Conservation (phyloP, 768 basidiomycete genomes). For the Lepiota brunneoincarnata region DNA sequence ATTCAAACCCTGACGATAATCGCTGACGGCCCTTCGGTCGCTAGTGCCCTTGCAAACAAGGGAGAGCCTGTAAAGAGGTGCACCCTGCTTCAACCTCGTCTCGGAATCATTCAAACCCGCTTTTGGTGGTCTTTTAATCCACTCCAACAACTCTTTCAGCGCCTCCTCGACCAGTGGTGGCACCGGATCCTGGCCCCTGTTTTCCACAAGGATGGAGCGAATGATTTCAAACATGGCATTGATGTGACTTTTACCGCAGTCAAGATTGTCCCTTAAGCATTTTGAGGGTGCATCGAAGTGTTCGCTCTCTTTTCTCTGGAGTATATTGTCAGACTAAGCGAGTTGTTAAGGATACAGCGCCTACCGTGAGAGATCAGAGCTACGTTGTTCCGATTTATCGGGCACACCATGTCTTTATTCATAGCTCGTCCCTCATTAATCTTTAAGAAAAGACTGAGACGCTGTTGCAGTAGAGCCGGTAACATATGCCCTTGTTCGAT, state of each 20-base stretch:
- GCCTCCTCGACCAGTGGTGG: neutral
- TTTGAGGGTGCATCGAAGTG: neutral
- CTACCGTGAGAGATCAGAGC: neutral
- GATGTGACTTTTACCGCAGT: neutral
- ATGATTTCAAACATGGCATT: neutral
- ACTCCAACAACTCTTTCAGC: neutral
- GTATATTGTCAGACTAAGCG: neutral
- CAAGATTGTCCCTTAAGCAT: too few relatives aligned
- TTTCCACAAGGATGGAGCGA: too few relatives aligned
- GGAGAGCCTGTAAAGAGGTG: neutral
- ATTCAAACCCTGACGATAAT: too few relatives aligned
- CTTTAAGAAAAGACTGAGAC: neutral
- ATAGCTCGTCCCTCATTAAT: neutral
- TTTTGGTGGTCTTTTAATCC: neutral
- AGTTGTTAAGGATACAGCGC: neutral
- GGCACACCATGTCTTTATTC: neutral
- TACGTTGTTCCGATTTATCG: neutral
- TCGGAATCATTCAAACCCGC: neutral
- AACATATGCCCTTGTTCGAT: constrained; percentile 4
- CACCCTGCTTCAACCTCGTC: neutral
- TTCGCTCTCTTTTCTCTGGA: neutral
- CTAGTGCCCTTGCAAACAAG: neutral
- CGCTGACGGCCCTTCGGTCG: neutral
- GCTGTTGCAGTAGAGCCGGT: neutral
- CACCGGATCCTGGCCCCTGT: neutral